Percentiles rank a stretch among this genome's conserved stretches.
phyloP scores from a whole-genome alignment of 768 basidiomycete genomes.

The Flagelloscypha sp. region DNA sequence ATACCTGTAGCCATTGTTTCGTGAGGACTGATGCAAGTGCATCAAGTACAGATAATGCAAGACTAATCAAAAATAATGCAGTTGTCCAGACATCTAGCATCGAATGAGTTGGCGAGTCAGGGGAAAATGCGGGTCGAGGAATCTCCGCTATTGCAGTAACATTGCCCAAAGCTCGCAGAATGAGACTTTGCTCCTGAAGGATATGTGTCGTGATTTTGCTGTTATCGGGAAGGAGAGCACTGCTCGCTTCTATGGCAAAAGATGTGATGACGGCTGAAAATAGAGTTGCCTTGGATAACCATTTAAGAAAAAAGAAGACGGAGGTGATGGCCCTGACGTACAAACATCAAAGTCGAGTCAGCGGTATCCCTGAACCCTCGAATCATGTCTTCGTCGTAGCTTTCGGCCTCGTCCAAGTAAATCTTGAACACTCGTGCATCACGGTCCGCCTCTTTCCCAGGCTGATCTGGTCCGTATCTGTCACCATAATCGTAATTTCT shows the following conservation, averaged over 20 bases:
- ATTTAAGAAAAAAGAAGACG: background rate
- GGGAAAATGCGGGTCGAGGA: background rate
- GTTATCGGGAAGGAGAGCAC: background rate
- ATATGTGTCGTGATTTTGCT: background rate
- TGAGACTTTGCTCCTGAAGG: background rate
- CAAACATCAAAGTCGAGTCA: background rate
- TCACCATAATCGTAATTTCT: background rate
- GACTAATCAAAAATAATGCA: background rate
- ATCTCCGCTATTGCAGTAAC: background rate
- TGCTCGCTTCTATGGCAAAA: background rate
- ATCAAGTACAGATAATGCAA: background rate
- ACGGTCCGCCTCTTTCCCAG: background rate
- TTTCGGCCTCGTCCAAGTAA: background rate
- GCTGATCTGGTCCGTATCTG: background rate
- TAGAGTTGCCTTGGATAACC: background rate
- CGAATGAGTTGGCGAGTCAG: no score
- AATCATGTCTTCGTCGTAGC: background rate
- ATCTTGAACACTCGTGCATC: background rate
- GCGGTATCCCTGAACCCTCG: background rate
- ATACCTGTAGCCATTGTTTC: conserved; percentile 4
- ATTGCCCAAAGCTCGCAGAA: background rate
- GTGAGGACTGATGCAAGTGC: background rate
- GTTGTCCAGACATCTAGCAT: conserved; percentile 1
- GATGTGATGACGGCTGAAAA: conserved; percentile 2
- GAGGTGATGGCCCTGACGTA: no score